Percentiles rank a stretch among this genome's conserved stretches.
Evolutionary conservation across 2,329 filamentous ascomycete species (phyloP).

Genomic region (Trichophaea hybrida): DNA sequence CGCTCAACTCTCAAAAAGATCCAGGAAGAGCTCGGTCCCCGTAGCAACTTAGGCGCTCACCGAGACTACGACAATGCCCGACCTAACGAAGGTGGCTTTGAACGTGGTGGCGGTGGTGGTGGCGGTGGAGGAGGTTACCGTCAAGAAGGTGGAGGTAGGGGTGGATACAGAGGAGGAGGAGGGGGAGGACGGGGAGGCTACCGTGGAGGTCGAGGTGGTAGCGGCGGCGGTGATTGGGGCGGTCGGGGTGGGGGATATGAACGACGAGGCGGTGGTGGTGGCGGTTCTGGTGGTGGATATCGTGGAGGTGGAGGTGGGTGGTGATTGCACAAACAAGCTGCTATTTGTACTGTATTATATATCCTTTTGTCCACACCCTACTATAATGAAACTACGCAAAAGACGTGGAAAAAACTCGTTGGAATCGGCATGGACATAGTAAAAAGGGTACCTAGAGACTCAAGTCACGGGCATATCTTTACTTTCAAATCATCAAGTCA

Average conservation of each 20-base stretch:
- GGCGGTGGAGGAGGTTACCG: conserved; percentile 33
- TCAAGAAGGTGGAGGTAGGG: conserved; percentile 18
- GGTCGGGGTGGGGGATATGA: not conserved
- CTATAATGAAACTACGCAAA: no score
- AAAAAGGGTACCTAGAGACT: no score
- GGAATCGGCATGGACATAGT: no score
- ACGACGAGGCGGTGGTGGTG: not conserved
- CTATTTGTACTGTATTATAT: not conserved
- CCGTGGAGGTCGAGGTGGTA: conserved; percentile 24
- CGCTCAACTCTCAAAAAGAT: conserved; percentile 81
- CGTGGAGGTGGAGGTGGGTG: not conserved
- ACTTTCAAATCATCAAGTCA: no score
- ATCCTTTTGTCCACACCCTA: not conserved
- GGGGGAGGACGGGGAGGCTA: conserved; percentile 27
- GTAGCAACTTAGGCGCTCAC: conserved; percentile 34
- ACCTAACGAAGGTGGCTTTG: conserved; percentile 37
- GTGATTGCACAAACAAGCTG: not conserved
- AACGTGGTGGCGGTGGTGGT: conserved; percentile 33
- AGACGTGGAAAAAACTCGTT: no score
- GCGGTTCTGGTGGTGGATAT: not conserved
- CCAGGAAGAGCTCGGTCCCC: conserved; percentile 63
- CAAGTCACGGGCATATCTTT: no score
- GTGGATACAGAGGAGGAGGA: conserved; percentile 25
- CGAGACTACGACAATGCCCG: conserved; percentile 35
- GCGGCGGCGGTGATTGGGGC: conserved; percentile 3